These are phyloP conservation scores for Lentinula sp. DNA, from an alignment of 768 basidiomycete species.

Conservation along the genomic window DNA sequence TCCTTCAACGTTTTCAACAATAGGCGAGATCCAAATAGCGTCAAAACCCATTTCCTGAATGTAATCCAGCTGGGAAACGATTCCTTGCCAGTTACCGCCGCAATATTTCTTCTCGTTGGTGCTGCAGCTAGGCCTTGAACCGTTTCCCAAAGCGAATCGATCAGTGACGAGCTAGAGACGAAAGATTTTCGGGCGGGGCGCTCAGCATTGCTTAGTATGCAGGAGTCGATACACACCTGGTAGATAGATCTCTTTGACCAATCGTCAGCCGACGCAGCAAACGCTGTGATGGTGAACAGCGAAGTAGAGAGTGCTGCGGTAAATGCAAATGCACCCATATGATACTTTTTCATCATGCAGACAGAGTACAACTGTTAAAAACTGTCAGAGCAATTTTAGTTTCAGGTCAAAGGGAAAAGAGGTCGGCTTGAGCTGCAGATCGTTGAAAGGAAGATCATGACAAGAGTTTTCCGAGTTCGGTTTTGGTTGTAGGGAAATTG, in stretches of 20 bases:
- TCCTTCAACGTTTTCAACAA: conserved; percentile 56
- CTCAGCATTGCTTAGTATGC: neutral
- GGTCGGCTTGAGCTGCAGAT: too few relatives aligned
- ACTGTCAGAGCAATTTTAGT: too few relatives aligned
- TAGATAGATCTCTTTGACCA: conserved; percentile 21
- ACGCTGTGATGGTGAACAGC: neutral
- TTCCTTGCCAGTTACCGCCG: conserved; percentile 63
- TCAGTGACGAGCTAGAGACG: conserved; percentile 50
- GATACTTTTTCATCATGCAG: too few relatives aligned
- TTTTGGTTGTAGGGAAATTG: too few relatives aligned
- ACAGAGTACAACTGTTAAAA: too few relatives aligned
- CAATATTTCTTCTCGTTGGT: conserved; percentile 53
- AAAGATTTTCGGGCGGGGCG: neutral
- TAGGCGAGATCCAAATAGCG: conserved; percentile 73
- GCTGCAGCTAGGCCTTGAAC: conserved; percentile 42
- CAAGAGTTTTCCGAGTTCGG: too few relatives aligned
- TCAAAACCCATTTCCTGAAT: conserved; percentile 72
- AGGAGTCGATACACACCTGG: conserved; percentile 12
- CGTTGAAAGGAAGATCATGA: too few relatives aligned
- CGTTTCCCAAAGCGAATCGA: conserved; percentile 55
- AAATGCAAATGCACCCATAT: neutral
- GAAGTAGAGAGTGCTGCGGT: neutral
- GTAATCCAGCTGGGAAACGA: conserved; percentile 65
- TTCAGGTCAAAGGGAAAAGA: too few relatives aligned
- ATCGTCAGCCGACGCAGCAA: conserved; percentile 9